phyloP scores from a whole-genome alignment of 345 rosid species.

The Brassica carinata region DNA sequence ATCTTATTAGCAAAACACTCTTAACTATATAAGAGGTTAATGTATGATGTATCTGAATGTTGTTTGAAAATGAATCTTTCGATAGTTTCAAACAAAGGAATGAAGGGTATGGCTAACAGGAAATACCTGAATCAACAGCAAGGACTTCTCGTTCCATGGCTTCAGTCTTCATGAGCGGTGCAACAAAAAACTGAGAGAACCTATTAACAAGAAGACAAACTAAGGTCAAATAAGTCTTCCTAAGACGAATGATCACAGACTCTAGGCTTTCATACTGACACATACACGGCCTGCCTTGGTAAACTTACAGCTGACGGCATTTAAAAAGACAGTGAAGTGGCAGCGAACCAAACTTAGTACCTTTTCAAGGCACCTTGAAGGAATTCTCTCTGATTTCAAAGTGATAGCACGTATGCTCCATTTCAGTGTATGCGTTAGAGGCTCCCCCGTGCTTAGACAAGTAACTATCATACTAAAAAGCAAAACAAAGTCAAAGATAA shows the following conservation, averaged over 20 bases:
- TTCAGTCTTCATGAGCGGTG: slow-evolving; percentile 91
- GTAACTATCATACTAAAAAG: slow-evolving; percentile 94
- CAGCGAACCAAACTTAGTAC: slow-evolving; percentile 44
- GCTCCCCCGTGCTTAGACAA: slow-evolving; percentile 98
- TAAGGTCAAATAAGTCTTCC: too few species aligned
- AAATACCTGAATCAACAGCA: slow-evolving; percentile 95
- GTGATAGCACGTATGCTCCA: slow-evolving; percentile 96
- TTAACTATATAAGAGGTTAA: background rate
- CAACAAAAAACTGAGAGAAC: slow-evolving; percentile 72
- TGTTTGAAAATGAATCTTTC: slow-evolving; percentile 4
- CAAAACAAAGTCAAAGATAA: slow-evolving; percentile 47
- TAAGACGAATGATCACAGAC: background rate
- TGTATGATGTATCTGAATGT: too few species aligned
- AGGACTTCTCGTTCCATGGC: slow-evolving; percentile 98
- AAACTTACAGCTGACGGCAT: background rate
- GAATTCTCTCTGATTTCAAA: slow-evolving; percentile 88
- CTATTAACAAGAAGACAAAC: too few species aligned
- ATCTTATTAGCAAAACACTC: slow-evolving; percentile 15
- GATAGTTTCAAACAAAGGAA: background rate
- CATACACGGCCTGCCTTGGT: background rate
- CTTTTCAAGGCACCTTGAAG: slow-evolving; percentile 86
- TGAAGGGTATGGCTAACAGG: slow-evolving; percentile 8
- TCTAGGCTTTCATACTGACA: slow-evolving; percentile 7
- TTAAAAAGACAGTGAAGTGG: background rate
- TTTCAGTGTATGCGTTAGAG: slow-evolving; percentile 94